These are phyloP conservation scores for Lactarius trivialis DNA, from an alignment of 768 basidiomycete genomes.

Conservation along the genomic window DNA sequence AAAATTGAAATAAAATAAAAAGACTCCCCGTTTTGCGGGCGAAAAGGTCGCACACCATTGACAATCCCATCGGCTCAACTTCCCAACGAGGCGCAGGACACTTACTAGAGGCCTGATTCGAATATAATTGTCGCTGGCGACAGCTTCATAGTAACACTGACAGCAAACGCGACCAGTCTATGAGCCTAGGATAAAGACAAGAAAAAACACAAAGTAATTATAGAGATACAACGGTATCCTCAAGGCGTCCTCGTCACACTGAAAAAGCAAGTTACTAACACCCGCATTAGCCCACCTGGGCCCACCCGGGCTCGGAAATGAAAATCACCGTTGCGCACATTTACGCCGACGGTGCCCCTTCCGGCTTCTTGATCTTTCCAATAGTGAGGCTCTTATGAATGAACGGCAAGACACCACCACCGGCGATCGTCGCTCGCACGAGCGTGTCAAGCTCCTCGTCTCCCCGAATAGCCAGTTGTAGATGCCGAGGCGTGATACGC, in stretches of 20 bases:
- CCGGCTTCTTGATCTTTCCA: background rate
- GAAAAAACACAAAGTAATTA: background rate
- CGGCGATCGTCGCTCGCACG: background rate
- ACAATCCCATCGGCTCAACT: no score
- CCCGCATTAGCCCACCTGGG: constrained; percentile 32
- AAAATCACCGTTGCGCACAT: background rate
- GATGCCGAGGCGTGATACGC: constrained; percentile 3
- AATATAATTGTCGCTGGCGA: no score
- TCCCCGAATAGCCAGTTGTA: background rate
- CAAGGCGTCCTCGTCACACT: no score
- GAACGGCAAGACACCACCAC: background rate
- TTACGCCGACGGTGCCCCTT: background rate
- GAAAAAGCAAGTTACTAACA: no score
- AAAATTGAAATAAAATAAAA: no score
- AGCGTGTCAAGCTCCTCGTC: background rate
- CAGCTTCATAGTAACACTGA: no score
- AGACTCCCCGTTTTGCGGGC: no score
- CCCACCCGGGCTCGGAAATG: no score
- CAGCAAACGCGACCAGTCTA: background rate
- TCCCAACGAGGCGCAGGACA: no score
- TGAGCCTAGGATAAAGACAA: background rate
- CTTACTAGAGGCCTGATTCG: no score
- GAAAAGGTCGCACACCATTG: no score
- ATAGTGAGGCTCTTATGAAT: background rate
- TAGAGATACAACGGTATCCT: background rate